These are phyloP conservation scores for Hypoxylon fragiforme DNA, from an alignment of 495 filamentous ascomycete genomes.

Conservation along the genomic window DNA sequence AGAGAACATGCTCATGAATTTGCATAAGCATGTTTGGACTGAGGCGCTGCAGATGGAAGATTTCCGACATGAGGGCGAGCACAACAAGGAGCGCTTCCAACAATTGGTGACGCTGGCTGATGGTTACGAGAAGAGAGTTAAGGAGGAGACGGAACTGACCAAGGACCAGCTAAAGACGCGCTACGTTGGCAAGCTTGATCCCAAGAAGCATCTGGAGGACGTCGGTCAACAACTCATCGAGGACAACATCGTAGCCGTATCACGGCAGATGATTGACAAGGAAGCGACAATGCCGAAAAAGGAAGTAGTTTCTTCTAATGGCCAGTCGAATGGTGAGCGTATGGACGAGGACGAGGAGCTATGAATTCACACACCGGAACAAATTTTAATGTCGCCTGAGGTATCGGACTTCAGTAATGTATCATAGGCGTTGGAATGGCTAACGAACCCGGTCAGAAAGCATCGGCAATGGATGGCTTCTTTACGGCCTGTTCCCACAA, in stretches of 20 bases:
- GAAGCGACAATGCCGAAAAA: slow-evolving; percentile 74
- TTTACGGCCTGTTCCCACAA: slow-evolving; percentile 12
- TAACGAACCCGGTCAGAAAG: slow-evolving; percentile 34
- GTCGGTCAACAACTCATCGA: slow-evolving; percentile 95
- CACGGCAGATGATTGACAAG: slow-evolving; percentile 98
- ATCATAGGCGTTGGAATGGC: slow-evolving; percentile 42
- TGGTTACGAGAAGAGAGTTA: slow-evolving; percentile 97
- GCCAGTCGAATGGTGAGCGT: slow-evolving; percentile 56
- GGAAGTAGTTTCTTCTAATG: slow-evolving; percentile 54
- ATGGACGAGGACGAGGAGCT: slow-evolving; percentile 60
- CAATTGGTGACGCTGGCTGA: slow-evolving; percentile 87
- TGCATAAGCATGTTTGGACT: slow-evolving; percentile 99
- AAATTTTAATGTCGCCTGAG: slow-evolving; percentile 18
- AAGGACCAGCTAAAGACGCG: slow-evolving; percentile 98
- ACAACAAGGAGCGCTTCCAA: slow-evolving; percentile 84
- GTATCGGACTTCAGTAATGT: slow-evolving; percentile 28
- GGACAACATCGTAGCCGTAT: slow-evolving; percentile 97
- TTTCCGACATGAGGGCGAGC: slow-evolving; percentile 78
- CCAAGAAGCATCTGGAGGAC: slow-evolving; percentile 98
- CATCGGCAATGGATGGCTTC: slow-evolving; percentile 21
- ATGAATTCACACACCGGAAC: slow-evolving; percentile 26
- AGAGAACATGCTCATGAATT: slow-evolving; percentile 99
- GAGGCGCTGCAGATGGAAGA: slow-evolving; percentile 97
- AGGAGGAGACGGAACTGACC: slow-evolving; percentile 94
- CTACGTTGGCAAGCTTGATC: slow-evolving; percentile 98